These are phyloP conservation scores for Suzukiozyma palmioleophila DNA, from an alignment of 1,139 yeast genomes.

Conservation along the genomic window DNA sequence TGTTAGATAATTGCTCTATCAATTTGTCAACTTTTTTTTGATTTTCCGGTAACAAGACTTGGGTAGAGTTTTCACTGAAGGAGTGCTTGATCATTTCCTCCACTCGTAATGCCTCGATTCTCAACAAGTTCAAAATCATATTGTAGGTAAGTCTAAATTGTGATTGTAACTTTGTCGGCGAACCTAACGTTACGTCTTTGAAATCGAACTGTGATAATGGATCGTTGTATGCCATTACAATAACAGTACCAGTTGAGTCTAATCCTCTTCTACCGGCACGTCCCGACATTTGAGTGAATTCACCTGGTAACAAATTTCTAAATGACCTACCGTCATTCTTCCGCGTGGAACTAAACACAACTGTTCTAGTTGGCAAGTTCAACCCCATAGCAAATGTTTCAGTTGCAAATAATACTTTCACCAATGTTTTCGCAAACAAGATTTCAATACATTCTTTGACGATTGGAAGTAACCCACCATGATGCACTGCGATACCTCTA, in stretches of 20 bases:
- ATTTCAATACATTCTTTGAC: slow-evolving; percentile 95
- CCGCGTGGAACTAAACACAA: slow-evolving; percentile 77
- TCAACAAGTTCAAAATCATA: slow-evolving; percentile 85
- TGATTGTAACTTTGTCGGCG: slow-evolving; percentile 82
- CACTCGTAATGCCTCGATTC: slow-evolving; percentile 90
- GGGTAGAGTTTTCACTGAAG: slow-evolving; percentile 87
- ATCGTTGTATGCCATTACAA: slow-evolving; percentile 79
- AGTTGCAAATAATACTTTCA: slow-evolving; percentile 91
- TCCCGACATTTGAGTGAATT: slow-evolving; percentile 98
- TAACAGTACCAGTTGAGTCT: slow-evolving; percentile 93
- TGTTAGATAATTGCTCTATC: slow-evolving; percentile 39
- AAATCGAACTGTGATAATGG: slow-evolving; percentile 60
- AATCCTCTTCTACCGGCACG: slow-evolving; percentile 98
- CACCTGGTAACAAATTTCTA: slow-evolving; percentile 86
- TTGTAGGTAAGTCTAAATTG: slow-evolving; percentile 93
- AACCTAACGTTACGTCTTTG: slow-evolving; percentile 79
- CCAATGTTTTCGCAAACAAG: slow-evolving; percentile 76
- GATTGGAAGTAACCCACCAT: slow-evolving; percentile 93
- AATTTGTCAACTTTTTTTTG: slow-evolving; percentile 58
- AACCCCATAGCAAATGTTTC: slow-evolving; percentile 99
- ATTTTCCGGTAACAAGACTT: slow-evolving; percentile 82
- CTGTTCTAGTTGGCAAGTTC: slow-evolving; percentile 95
- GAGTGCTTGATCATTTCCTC: slow-evolving; percentile 98
- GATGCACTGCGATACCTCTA: slow-evolving; percentile 95
- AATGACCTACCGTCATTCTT: slow-evolving; percentile 88